Conservation (phyloP, 441 rosid species). For the Hura crepitans region DNA sequence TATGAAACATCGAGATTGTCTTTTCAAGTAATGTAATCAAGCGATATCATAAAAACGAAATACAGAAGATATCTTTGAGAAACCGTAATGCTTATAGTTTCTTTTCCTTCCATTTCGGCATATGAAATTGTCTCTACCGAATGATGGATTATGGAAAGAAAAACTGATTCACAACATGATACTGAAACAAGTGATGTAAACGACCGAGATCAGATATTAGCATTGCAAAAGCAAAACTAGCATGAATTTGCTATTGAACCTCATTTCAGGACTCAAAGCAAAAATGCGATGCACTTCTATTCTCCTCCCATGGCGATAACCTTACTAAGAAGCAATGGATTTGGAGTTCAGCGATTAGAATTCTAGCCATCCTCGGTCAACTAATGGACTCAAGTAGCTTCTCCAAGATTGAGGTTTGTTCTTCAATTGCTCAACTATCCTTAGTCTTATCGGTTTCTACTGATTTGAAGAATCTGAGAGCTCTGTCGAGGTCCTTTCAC, state of each 20-base stretch:
- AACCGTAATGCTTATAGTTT: too few species aligned
- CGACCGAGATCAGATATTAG: background rate
- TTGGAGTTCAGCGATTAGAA: background rate
- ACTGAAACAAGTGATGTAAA: background rate
- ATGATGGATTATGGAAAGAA: background rate
- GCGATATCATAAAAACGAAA: background rate
- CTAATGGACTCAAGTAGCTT: background rate
- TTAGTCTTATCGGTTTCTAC: slow-evolving; percentile 24
- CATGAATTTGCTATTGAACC: background rate
- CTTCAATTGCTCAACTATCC: slow-evolving; percentile 23
- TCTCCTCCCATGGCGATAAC: background rate
- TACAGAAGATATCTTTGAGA: too few species aligned
- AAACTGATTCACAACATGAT: background rate
- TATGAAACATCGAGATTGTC: background rate
- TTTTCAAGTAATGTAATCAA: background rate
- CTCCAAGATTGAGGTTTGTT: background rate
- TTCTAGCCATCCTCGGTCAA: background rate
- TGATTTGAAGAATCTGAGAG: slow-evolving; percentile 72
- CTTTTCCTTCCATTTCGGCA: background rate
- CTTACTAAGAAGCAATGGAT: background rate
- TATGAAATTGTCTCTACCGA: background rate
- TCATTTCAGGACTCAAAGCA: background rate
- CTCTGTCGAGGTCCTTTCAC: slow-evolving; percentile 77
- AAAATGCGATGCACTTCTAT: background rate
- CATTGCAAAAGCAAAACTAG: background rate